phyloP scores from a whole-genome alignment of 176 grass and related monocot species.

The Ensete glaucum region DNA sequence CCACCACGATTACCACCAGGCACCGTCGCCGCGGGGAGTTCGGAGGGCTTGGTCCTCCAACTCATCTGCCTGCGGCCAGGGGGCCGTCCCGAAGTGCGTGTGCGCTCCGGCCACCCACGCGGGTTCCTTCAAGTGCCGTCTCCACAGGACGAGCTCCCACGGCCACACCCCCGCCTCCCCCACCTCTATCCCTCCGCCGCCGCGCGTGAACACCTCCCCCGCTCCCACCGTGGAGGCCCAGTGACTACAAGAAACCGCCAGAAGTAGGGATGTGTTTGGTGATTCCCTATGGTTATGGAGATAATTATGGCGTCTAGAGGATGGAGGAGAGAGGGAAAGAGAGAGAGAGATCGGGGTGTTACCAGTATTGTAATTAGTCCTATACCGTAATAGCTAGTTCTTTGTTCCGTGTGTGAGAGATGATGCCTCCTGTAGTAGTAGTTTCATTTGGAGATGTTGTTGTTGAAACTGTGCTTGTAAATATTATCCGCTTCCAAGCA shows the following conservation, averaged over 20 bases:
- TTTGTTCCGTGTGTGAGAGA: background rate
- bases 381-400: background rate
- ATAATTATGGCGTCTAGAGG: background rate
- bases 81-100: constrained; percentile 52
- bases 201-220: constrained; percentile 16
- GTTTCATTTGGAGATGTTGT: background rate
- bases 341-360: background rate
- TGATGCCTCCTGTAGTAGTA: background rate
- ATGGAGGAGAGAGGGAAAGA: background rate
- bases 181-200: constrained; percentile 17
- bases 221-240: constrained; percentile 49
- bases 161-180: constrained; percentile 23
- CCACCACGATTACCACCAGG: constrained; percentile 18
- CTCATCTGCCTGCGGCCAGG: constrained; percentile 22
- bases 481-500: background rate
- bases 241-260: constrained; percentile 19
- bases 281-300: background rate
- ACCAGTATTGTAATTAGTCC: background rate
- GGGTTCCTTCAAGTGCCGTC: constrained; percentile 84
- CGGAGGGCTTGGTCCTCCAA: constrained; percentile 31
- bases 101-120: constrained; percentile 79
- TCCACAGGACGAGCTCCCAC: constrained; percentile 53
- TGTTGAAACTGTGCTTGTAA: background rate
- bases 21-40: constrained; percentile 34
- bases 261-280: background rate